Evolutionary conservation across 495 filamentous ascomycete species (phyloP), one percentile per base, ranked within the genome.

Genomic region (Neurospora sp.): DNA sequence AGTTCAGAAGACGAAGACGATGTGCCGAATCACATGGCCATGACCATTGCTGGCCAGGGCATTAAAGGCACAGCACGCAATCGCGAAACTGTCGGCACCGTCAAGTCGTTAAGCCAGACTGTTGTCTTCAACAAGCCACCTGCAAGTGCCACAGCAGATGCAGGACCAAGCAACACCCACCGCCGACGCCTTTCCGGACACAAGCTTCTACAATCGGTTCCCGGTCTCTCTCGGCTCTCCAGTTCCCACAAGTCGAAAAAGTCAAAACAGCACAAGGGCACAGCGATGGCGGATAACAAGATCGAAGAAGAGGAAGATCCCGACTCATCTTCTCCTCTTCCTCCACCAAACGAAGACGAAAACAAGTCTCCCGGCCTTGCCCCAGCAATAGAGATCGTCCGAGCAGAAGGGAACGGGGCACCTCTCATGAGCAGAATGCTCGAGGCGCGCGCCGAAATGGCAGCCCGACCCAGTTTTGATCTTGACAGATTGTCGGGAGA

Each of bases 401-500:
- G 80, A 31, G 74, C 74, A n/a, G 80, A 81, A 70, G 77, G 76
- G 39, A 78, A 79, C 31, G 77, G 85, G 73, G 90, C 90, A n/a
- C 92, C 93, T 0, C 85, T 94, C 42, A 89, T 96, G 84, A 93
- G 91, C 78, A 86, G 90, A 47, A 94, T 94, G 89, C 82, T 97
- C 8, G 90, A 94, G 79, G 93, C 93, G n/a, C 87, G 90, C 74
- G 91, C 89, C 41, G 85, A 90, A 47, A 86, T 94, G 77, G 83
- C 80, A 39, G 82, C 82, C 39, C 82, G 85, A 45, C 86, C 81
- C 44, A 89, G 85, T 74, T 88, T 86, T 70, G 87, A 85, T 69
- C 73, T 87, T 12, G 83, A 86, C 20, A 78, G 83, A 31, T 44
- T 79, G 39, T 79, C 84, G 1, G 78, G 75, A 40, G 81, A 81